phyloP scores from a whole-genome alignment of 768 basidiomycete species.

The Boletales sp. region DNA sequence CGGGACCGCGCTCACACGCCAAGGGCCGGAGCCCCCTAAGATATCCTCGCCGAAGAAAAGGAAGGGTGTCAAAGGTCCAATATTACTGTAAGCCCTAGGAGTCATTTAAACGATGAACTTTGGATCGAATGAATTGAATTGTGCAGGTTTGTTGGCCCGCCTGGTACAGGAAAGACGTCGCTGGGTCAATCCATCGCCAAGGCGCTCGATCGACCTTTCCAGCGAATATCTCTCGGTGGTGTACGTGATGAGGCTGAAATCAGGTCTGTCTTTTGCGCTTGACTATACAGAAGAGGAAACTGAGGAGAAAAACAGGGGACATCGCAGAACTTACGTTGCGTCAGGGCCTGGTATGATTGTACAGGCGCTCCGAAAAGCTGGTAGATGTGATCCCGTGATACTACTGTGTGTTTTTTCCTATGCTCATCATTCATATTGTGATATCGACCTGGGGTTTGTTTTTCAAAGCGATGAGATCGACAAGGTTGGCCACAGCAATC shows the following conservation, averaged over 20 bases:
- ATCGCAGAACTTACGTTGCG: conserved; percentile 87
- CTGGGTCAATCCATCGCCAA: conserved; percentile 87
- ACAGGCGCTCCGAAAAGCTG: conserved; percentile 82
- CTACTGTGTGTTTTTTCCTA: conserved; percentile 45
- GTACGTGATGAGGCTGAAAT: conserved; percentile 91
- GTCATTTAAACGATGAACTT: not conserved
- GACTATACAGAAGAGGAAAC: conserved; percentile 1
- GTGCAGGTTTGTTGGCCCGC: conserved; percentile 82
- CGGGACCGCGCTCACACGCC: conserved; percentile 11
- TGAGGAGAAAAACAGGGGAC: conserved; percentile 38
- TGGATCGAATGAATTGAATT: not conserved
- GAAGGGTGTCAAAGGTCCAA: conserved; percentile 64
- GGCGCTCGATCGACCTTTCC: conserved; percentile 81
- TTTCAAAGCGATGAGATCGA: conserved; percentile 75
- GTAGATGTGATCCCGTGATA: conserved; percentile 75
- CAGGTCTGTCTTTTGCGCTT: conserved; percentile 27
- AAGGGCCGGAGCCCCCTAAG: conserved; percentile 9
- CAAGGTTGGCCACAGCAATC: conserved; percentile 82
- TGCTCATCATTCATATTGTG: not conserved
- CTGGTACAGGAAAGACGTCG: conserved; percentile 89
- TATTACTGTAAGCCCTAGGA: conserved; percentile 48
- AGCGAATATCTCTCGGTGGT: conserved; percentile 88
- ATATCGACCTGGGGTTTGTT: not conserved
- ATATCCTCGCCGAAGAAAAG: conserved; percentile 7
- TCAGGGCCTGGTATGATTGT: conserved; percentile 83